A percentile compares a stretch with the other conserved stretches of the same genome.
These are phyloP conservation scores for Saturnispora zaruensis DNA, from an alignment of 805 yeast genomes.

Conservation along the genomic window DNA sequence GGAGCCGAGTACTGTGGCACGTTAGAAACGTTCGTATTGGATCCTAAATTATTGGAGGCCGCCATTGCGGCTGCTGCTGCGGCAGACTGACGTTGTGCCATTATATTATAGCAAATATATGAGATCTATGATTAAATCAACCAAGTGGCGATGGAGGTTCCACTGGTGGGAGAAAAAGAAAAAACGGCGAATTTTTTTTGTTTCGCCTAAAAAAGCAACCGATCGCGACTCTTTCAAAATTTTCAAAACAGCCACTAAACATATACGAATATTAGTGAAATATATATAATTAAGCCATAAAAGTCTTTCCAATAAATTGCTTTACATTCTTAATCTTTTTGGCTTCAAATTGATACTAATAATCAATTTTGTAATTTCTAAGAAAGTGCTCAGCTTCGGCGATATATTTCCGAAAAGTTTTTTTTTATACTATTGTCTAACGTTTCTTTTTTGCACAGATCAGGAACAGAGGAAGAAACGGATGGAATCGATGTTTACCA, in stretches of 20 bases:
- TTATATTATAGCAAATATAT: not conserved
- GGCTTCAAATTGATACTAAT: not conserved
- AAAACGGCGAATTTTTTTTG: not conserved
- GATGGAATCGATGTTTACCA: not conserved
- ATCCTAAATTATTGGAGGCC: conserved; percentile 22
- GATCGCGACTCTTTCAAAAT: not conserved
- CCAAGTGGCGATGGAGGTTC: conserved; percentile 2
- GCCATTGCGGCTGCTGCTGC: conserved; percentile 31
- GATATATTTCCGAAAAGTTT: not conserved
- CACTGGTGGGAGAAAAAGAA: not conserved
- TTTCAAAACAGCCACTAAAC: not conserved
- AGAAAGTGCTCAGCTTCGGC: not conserved
- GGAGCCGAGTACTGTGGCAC: conserved; percentile 24
- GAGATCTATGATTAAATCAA: not conserved
- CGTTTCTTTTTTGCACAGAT: not conserved
- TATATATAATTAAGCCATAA: too few relatives aligned
- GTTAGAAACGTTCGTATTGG: conserved; percentile 19
- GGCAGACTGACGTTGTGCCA: conserved; percentile 19
- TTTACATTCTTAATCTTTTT: too few relatives aligned
- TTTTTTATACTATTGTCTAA: too few relatives aligned
- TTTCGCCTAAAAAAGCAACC: not conserved
- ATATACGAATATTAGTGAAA: too few relatives aligned
- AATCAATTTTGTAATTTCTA: not conserved
- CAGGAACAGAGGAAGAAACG: not conserved
- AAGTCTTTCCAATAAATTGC: too few relatives aligned